Evolutionary conservation across 148 eudicot genomes (phyloP).

Genomic region (Nyssa sinensis): DNA sequence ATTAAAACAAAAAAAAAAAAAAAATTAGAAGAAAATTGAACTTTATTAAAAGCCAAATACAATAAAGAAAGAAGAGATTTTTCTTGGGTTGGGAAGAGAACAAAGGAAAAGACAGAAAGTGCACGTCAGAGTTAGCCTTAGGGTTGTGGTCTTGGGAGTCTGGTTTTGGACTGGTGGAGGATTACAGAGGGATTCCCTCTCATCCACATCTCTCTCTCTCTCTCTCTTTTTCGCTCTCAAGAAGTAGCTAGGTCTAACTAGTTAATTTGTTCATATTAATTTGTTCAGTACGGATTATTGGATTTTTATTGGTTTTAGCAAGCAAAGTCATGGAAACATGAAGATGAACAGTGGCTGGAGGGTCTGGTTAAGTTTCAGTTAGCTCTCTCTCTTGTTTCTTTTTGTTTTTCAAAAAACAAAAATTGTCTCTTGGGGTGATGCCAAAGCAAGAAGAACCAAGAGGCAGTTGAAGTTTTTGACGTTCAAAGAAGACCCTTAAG

Average conservation of each 20-base stretch:
- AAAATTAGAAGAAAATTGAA: background rate
- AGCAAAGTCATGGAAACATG: constrained; percentile 30
- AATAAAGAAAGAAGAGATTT: constrained; percentile 22
- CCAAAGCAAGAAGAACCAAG: constrained; percentile 56
- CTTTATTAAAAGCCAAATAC: constrained; percentile 15
- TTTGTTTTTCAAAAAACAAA: constrained; percentile 31
- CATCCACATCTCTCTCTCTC: constrained; percentile 37
- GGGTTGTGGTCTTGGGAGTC: constrained; percentile 25
- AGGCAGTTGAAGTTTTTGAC: constrained; percentile 21
- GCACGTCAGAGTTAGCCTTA: constrained; percentile 44
- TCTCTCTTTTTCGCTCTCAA: constrained; percentile 20
- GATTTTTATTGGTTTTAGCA: constrained; percentile 39
- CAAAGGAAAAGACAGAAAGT: constrained; percentile 53
- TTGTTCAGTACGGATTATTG: constrained; percentile 11
- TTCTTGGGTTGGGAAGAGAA: constrained; percentile 21
- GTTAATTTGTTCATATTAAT: constrained; percentile 23
- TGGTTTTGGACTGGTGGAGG: constrained; percentile 13
- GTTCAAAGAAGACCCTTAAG: constrained; percentile 26
- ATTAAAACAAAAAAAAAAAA: constrained; percentile 28
- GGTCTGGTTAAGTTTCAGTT: constrained; percentile 16
- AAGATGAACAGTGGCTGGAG: constrained; percentile 29
- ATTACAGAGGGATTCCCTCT: constrained; percentile 27
- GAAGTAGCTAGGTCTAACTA: constrained; percentile 1
- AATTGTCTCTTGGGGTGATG: constrained; percentile 62
- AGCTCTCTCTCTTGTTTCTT: constrained; percentile 19